Conservation (phyloP, 352 stramenopile genomes). For the Globisporangium lucens region DNA sequence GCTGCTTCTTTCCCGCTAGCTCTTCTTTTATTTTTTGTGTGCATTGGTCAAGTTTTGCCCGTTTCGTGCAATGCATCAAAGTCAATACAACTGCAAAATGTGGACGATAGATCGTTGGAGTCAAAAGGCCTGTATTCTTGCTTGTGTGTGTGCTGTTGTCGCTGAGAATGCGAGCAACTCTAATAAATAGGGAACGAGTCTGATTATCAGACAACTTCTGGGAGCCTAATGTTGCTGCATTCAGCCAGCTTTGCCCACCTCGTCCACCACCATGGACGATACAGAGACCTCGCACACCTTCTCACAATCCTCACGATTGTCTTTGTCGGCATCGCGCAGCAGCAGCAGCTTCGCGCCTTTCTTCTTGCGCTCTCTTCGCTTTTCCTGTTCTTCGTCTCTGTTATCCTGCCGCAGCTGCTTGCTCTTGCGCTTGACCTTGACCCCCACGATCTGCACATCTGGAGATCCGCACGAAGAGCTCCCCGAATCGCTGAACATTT, state of each 20-base stretch:
- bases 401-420: neutral
- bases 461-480: slow-evolving; percentile 6
- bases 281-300: neutral
- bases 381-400: neutral
- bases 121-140: neutral
- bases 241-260: neutral
- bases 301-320: neutral
- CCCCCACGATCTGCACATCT: slow-evolving; percentile 10
- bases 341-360: neutral
- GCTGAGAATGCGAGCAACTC: neutral
- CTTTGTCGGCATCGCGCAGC: neutral
- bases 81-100: neutral
- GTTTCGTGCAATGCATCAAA: neutral
- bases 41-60: neutral
- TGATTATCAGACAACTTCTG: neutral
- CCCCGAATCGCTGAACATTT: slow-evolving; percentile 10
- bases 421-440: slow-evolving; percentile 6
- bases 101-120: neutral
- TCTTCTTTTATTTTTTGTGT: neutral
- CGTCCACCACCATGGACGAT: slow-evolving; percentile 7
- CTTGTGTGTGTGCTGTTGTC: neutral
- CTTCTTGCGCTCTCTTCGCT: neutral
- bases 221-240: neutral
- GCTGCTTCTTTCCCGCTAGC: neutral
- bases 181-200: neutral